These are phyloP conservation scores for Zopfia rhizophila DNA, from an alignment of 2,329 filamentous ascomycete species.

Conservation along the genomic window DNA sequence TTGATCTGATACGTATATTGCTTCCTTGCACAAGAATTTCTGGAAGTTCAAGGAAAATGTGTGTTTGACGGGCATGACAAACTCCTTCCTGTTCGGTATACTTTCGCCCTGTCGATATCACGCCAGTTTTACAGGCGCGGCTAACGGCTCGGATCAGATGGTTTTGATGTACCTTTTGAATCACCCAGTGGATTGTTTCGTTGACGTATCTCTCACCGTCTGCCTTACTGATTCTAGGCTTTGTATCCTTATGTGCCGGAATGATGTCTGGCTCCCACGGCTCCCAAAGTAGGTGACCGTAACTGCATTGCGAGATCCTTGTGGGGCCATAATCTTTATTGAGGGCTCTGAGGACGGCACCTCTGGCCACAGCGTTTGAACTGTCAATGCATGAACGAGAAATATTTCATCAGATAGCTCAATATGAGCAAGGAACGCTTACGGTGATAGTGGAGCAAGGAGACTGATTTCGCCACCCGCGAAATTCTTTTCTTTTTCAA, in stretches of 20 bases:
- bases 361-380: conserved; percentile 27
- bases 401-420: conserved; percentile 11
- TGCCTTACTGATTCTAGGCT: not conserved
- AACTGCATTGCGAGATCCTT: conserved; percentile 39
- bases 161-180: conserved; percentile 10
- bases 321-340: conserved; percentile 40
- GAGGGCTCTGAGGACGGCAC: conserved; percentile 43
- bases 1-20: conserved; percentile 21
- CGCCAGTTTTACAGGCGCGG: no score
- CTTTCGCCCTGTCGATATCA: conserved; percentile 7
- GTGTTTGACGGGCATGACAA: conserved; percentile 13
- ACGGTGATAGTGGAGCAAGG: conserved; percentile 16
- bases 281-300: conserved; percentile 31
- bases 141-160: no score
- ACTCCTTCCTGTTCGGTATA: conserved; percentile 12
- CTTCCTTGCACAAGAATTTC: conserved; percentile 14
- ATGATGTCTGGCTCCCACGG: conserved; percentile 10
- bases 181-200: conserved; percentile 11
- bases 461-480: conserved; percentile 11
- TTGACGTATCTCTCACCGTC: conserved; percentile 13
- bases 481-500: conserved; percentile 16
- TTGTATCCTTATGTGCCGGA: conserved; percentile 3
- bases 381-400: conserved; percentile 10
- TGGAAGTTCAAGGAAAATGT: conserved; percentile 15
- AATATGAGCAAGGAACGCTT: conserved; percentile 3